Base-by-base conservation (phyloP, 768 basidiomycete species). In the Daedaleopsis sinensis region DNA sequence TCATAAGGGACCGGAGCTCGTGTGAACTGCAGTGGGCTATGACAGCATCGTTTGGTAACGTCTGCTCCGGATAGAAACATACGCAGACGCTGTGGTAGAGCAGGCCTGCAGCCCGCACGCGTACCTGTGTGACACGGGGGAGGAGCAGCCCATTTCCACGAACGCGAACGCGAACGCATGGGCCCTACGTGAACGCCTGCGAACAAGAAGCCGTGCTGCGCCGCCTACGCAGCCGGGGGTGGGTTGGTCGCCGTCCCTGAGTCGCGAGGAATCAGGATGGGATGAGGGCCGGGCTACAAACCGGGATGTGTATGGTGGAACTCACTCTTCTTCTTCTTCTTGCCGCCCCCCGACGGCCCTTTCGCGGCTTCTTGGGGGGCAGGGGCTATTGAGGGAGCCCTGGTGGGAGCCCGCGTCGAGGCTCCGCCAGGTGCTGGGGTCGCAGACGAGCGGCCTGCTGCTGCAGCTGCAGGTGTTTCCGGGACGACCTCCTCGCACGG, bases 241-340 rank as follows among this genome's bases (percentile, higher is more conserved):
- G 58, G 60, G 12, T 62, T 42, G 35, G 65, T 64, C 19, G 57
- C 50, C 7, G 62, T 64, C 39, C 62, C 62, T 64, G 23, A 16
- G 21, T 12, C 13, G 47, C 42, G 23, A 53, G 53, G 54, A 43
- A 5, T n/a, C n/a, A n/a, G n/a, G n/a, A n/a, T n/a, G n/a, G n/a
- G 48, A 9, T 57, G 18, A 58, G 48, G 39, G 37, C 43, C 36
- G 42, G 11, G 35, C 68, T 35, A 35, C 48, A 36, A 19, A 47
- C 35, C 19, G 39, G 38, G 35, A n/a, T 24, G 48, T 18, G 36
- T n/a, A 44, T 42, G 38, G n/a, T 19, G 18, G 13, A 13, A 76
- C 87, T 58, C 72, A 87, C 91, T 84, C 79, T 92, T 93, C 71
- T 84, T 85, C 76, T 89, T 93, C 77, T 89, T 91, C 77, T 89